Percentiles rank a stretch among this genome's conserved stretches.
These are phyloP conservation scores for Colletotrichum tropicale DNA, from an alignment of 2,329 filamentous ascomycete species.

Conservation along the genomic window DNA sequence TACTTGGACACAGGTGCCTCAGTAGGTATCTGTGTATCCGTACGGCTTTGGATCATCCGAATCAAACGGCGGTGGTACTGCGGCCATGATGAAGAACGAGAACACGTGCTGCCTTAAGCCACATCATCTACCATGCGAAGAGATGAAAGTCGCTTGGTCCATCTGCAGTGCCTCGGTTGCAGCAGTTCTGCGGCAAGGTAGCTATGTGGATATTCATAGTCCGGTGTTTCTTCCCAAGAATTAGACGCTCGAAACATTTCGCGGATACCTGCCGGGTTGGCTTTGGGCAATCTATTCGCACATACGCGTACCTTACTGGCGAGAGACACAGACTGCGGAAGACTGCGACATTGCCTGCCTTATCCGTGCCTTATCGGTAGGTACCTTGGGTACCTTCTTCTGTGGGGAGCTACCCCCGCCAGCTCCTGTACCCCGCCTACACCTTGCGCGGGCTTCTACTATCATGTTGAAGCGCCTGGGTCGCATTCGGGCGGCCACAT, in stretches of 20 bases:
- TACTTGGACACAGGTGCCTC: not conserved
- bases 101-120: not conserved
- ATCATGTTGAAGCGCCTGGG: not conserved
- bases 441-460: not conserved
- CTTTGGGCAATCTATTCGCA: not conserved
- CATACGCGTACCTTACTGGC: too few species aligned
- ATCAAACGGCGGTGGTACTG: not conserved
- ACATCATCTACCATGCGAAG: not conserved
- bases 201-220: not conserved
- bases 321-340: not conserved
- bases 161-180: not conserved
- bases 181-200: not conserved
- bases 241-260: not conserved
- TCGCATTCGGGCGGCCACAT: not conserved
- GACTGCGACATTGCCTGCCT: not conserved
- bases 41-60: not conserved
- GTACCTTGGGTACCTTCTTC: not conserved
- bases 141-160: not conserved
- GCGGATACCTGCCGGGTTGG: not conserved
- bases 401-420: conserved; percentile 13
- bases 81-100: not conserved
- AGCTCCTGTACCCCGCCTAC: conserved; percentile 13
- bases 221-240: not conserved
- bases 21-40: not conserved
- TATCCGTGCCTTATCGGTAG: not conserved